Evolutionary conservation across 164 flowering plant genomes (phyloP), one percentile per base, ranked within the genome.

Genomic region (Stephania yunnanensis): DNA sequence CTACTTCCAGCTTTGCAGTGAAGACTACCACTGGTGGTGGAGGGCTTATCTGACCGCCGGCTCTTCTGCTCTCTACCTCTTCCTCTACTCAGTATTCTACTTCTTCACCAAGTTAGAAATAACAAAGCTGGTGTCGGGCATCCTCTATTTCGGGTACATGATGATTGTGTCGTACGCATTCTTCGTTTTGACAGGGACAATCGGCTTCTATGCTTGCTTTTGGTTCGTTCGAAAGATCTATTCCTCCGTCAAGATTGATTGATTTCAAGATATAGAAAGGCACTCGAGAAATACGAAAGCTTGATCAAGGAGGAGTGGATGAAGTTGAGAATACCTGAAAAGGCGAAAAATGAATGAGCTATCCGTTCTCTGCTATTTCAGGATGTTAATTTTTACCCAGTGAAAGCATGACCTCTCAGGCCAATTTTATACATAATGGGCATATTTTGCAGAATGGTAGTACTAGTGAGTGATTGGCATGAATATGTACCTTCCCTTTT

Each of bases 11-110:
- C 66, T 75, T 6, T 75, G 77, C 66, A 75, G 77, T 45, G 77
- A 75, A 69, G 77, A 75, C 29, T 75, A 75, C 42, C 55, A 75
- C 70, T 75, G 77, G 77, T 75, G 77, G 77, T 75, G 77, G 77
- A 69, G 73, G 68, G 77, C 77, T 42, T 75, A 75, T 70, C 29
- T 75, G 67, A 75, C 73, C 25, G 68, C 77, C 2, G 77, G 77
- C 1, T 75, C 77, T 4, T 75, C 77, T 69, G 77, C 77, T 22
- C 67, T 75, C 77, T 75, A 75, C 63, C 77, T 75, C 19, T 75
- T 75, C 53, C 77, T 75, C 36, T 75, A 75, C 66, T 75, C 77
- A 5, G 36, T 75, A 11, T 75, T 75, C 50, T 75, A 75, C 68
- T 75, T 75, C 77, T 75, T 70, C 58, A 75, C 77, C 3, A 75